Percentiles rank a stretch among this genome's conserved stretches.
These are phyloP conservation scores for Blastomyces silverae DNA, from an alignment of 2,329 filamentous ascomycete genomes.

Conservation along the genomic window DNA sequence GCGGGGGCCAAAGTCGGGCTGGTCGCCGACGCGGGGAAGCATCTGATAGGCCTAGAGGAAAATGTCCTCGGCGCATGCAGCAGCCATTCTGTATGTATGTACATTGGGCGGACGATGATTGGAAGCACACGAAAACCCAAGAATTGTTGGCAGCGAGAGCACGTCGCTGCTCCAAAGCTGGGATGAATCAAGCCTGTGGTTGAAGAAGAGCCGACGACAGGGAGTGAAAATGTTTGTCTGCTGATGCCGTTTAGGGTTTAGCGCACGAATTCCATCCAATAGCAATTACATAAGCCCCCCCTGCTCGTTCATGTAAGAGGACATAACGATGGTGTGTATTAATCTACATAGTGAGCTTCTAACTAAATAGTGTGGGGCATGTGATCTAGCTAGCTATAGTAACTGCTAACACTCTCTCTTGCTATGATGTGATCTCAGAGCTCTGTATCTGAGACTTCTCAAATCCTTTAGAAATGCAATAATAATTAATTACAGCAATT, in stretches of 20 bases:
- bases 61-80: not conserved
- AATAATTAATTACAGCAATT: too few species aligned
- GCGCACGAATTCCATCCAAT: not conserved
- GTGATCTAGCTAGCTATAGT: too few species aligned
- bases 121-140: not conserved
- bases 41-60: not conserved
- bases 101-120: not conserved
- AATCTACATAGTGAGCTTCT: not conserved
- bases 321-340: too few species aligned
- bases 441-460: too few species aligned
- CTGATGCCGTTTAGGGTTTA: not conserved
- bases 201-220: not conserved
- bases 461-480: too few species aligned
- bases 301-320: too few species aligned
- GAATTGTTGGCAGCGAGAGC: not conserved
- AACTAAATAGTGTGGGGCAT: too few species aligned
- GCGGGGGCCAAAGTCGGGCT: not conserved
- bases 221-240: not conserved
- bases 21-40: not conserved
- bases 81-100: conserved; percentile 5
- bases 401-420: too few species aligned
- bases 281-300: conserved; percentile 5
- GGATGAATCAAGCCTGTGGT: not conserved
- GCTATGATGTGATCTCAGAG: too few species aligned
- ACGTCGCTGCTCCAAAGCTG: not conserved